Evolutionary conservation across 2,329 filamentous ascomycete genomes (phyloP).

Genomic region (Diatrype stigma): DNA sequence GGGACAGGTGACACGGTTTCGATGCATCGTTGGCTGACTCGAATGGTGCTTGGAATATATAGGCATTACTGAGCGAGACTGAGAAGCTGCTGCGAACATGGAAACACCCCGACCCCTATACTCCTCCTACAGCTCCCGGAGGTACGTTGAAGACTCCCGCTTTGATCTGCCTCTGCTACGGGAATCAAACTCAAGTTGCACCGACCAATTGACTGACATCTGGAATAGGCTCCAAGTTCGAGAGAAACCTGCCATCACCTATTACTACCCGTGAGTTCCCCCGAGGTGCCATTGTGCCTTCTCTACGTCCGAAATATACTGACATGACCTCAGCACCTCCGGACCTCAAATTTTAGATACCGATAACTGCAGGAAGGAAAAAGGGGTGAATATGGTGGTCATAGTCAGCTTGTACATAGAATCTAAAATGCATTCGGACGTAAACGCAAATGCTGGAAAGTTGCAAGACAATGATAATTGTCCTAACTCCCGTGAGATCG

Average conservation of each 20-base stretch:
- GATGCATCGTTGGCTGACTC: conserved; percentile 9
- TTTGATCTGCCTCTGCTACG: conserved; percentile 1
- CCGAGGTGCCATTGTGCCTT: too few species aligned
- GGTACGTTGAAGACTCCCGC: conserved; percentile 53
- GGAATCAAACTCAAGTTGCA: neutral
- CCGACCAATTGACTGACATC: neutral
- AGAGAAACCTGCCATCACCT: conserved; percentile 82
- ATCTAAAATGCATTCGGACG: conserved; percentile 20
- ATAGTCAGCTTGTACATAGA: conserved; percentile 31
- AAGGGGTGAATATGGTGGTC: neutral
- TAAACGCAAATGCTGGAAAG: conserved; percentile 6
- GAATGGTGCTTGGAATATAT: conserved; percentile 2
- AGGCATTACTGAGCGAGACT: conserved; percentile 84
- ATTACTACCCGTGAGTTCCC: conserved; percentile 71
- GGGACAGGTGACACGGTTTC: neutral
- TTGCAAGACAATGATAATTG: neutral
- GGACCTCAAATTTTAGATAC: conserved; percentile 41
- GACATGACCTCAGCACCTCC: conserved; percentile 41
- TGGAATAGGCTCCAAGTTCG: conserved; percentile 80
- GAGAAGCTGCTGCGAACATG: conserved; percentile 85
- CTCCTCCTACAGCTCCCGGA: conserved; percentile 84
- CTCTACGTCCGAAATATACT: conserved; percentile 10
- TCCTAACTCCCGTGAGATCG: neutral
- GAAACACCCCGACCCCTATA: conserved; percentile 97
- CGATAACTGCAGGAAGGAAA: conserved; percentile 4